These are phyloP conservation scores for Parsonsia alboflavescens DNA, from an alignment of 257 asterid species.

Conservation along the genomic window DNA sequence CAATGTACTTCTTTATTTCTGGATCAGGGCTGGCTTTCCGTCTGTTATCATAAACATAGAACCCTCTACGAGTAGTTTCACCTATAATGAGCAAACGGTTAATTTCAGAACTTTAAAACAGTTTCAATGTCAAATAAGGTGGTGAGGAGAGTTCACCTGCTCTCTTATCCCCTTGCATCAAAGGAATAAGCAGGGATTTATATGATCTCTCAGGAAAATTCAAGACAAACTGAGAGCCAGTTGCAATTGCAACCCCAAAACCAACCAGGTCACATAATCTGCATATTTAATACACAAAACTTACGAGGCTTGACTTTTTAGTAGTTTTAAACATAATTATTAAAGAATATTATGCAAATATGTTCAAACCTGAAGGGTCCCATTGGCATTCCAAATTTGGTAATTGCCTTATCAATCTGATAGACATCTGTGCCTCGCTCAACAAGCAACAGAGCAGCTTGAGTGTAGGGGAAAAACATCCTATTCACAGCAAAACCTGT, in stretches of 20 bases:
- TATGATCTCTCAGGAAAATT: conserved; percentile 83
- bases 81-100: conserved; percentile 36
- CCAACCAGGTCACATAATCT: conserved; percentile 94
- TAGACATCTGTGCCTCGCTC: conserved; percentile 86
- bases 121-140: background rate
- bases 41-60: conserved; percentile 66
- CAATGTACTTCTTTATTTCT: conserved; percentile 67
- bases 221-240: conserved; percentile 67
- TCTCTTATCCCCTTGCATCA: conserved; percentile 91
- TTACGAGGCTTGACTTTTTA: background rate
- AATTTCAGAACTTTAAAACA: conserved; percentile 10
- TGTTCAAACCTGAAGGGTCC: conserved; percentile 86
- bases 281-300: conserved; percentile 15
- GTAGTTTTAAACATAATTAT: background rate
- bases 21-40: conserved; percentile 94
- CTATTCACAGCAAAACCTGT: conserved; percentile 95
- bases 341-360: background rate
- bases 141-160: conserved; percentile 41
- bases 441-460: conserved; percentile 76
- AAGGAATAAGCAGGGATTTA: conserved; percentile 76
- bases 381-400: conserved; percentile 97
- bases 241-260: conserved; percentile 82
- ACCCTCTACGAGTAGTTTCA: conserved; percentile 76
- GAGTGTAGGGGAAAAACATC: conserved; percentile 92
- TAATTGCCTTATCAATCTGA: conserved; percentile 61